Evolutionary conservation across 129 eudicot species (phyloP).

Genomic region (Deinandra increscens): DNA sequence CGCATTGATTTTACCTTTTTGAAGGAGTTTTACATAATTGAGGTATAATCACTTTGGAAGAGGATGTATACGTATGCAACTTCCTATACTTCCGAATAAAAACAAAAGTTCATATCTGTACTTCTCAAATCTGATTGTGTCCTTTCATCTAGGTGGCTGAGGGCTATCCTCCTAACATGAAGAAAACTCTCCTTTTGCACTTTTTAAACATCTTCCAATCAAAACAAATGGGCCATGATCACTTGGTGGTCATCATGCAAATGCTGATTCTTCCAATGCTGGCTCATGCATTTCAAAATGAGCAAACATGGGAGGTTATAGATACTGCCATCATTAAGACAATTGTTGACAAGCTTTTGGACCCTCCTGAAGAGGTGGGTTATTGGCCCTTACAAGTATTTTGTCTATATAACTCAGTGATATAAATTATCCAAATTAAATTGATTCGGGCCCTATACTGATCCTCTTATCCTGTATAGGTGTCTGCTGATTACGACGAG

Average conservation of each 20-base stretch:
- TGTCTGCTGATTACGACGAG: slow-evolving; percentile 96
- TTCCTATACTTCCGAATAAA: neutral
- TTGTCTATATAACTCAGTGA: neutral
- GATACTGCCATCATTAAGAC: slow-evolving; percentile 86
- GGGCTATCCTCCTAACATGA: slow-evolving; percentile 84
- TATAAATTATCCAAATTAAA: slow-evolving; percentile 1
- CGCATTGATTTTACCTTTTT: slow-evolving; percentile 94
- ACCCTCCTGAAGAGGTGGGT: slow-evolving; percentile 97
- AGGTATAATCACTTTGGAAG: slow-evolving; percentile 49
- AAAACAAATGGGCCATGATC: slow-evolving; percentile 89
- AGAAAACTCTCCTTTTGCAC: slow-evolving; percentile 82
- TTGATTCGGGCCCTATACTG: neutral
- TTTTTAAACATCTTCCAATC: slow-evolving; percentile 83
- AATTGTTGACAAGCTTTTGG: slow-evolving; percentile 90
- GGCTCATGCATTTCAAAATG: slow-evolving; percentile 95
- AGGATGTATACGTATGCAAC: slow-evolving; percentile 18
- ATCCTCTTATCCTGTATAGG: slow-evolving; percentile 43
- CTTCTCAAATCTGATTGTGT: slow-evolving; percentile 3
- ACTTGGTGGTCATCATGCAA: slow-evolving; percentile 95
- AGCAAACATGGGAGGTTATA: slow-evolving; percentile 98
- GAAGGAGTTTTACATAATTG: slow-evolving; percentile 94
- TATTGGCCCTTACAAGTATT: slow-evolving; percentile 1
- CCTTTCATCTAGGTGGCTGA: slow-evolving; percentile 75
- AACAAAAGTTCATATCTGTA: neutral
- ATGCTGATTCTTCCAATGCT: slow-evolving; percentile 98